Evolutionary conservation across 352 stramenopile genomes (phyloP).

Genomic region (Phytopythium boreale): DNA sequence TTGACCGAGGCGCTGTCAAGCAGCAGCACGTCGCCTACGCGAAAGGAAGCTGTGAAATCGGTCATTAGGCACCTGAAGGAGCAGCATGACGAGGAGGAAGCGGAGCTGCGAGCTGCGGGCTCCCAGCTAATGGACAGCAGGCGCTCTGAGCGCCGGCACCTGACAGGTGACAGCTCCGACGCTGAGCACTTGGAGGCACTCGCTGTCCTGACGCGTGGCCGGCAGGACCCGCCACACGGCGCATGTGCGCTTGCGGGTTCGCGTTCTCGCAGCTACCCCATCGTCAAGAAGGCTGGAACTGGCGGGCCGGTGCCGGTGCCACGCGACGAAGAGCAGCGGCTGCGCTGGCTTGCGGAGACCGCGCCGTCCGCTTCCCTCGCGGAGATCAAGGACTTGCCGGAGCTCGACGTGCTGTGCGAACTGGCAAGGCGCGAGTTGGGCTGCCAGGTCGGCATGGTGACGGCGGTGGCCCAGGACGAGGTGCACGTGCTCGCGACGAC

Average conservation of each 20-base stretch:
- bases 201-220: constrained; percentile 11
- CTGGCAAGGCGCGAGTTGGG: constrained; percentile 46
- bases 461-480: constrained; percentile 32
- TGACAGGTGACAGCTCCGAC: constrained; percentile 19
- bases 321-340: not conserved
- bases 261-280: not conserved
- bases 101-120: not conserved
- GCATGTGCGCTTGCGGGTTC: not conserved
- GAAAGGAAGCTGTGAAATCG: not conserved
- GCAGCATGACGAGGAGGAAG: constrained; percentile 8
- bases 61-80: constrained; percentile 1
- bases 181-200: constrained; percentile 21
- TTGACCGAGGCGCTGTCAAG: not conserved
- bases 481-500: constrained; percentile 48
- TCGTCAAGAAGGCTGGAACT: not conserved
- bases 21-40: not conserved
- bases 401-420: constrained; percentile 64
- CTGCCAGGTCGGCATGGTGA: constrained; percentile 46
- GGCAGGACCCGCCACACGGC: constrained; percentile 3
- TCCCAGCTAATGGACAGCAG: not conserved
- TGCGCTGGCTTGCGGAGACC: not conserved
- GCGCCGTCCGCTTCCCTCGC: not conserved
- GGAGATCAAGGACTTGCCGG: constrained; percentile 41
- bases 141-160: not conserved
- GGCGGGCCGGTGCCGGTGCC: not conserved